Base-by-base conservation (phyloP, 345 rosid genomes). In the Acer negundo region DNA sequence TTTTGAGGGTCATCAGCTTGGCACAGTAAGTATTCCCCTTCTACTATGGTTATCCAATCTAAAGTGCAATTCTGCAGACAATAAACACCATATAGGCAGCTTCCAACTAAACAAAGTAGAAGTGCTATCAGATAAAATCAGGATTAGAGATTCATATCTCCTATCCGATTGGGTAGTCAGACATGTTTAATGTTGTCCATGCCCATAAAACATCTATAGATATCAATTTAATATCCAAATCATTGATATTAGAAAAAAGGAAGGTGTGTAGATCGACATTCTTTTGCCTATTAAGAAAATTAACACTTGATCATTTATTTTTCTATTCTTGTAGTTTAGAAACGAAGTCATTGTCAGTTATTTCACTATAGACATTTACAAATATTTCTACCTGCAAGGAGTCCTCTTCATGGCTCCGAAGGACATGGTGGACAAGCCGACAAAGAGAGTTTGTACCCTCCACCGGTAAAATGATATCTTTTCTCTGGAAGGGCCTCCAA, bases 381-480 rank as follows among this genome's bases (percentile, higher is more conserved):
- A 59, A 59, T 47, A 23, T 65, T 61, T 70, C 15, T 88, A 93
- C 99, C 99, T 95, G 88, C 46, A 95, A 82, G 81, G 94, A 87
- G 73, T 85, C 90, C 82, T 95, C 97, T 85, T 95, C 98, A 13
- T 90, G 96, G 81, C 82, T 85, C 83, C 53, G 89, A 80, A 95
- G 91, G 78, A 91, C 89, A 15, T 83, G 83, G 61, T 90, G 95
- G 67, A 92, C 93, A 80, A 91, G 92, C 75, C 89, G 90, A 80
- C 92, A 80, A 62, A 93, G 92, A 10, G 98, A 85, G 78, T 77
- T 79, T n/a, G 92, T 93, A 73, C 99, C 95, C 56, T 95, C 98
- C 64, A 90, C 92, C 1, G 97, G 93, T 16, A 93, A 90, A 46
- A 89, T 80, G 8, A 89, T 85, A 72, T 93, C 95, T 80, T 81